Base-by-base conservation (phyloP, 805 yeast genomes). In the Lipomyces yamanashiensis region DNA sequence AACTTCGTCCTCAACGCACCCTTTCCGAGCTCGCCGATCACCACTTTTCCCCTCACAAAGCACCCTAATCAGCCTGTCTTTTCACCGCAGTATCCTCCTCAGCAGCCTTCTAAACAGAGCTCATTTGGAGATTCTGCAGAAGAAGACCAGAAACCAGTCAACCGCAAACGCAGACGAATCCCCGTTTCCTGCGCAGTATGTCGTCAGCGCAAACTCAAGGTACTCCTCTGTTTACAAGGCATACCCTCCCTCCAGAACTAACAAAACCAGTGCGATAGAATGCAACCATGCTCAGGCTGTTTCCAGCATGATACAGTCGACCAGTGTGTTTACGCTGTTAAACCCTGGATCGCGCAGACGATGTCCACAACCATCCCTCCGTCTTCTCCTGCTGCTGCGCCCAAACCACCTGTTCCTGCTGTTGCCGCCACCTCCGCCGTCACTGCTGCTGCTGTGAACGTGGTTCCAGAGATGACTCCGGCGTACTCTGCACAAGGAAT, bases 201-300 rank as follows among this genome's bases (percentile, higher is more conserved):
- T 53, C 69, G 70, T 34, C 69, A 66, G 63, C 68, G 70, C 34
- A 67, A 67, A 40, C 58, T 67, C 13, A 67, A 67, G 68, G 70
- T 66, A 43, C 8, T 44, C 34, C n/a, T 34, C 13, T 4, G 15
- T 13, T 17, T 17, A 36, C 28, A 33, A 15, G 19, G 2, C 6
- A 2, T 8, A 17, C 7, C 19, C 8, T 13, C 7, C 15, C 10
- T 10, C 3, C 1, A 12, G 37, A 17, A 1, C 15, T 15, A 13
- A 34, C 17, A 13, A 19, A 19, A n/a, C 3, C 12, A 66, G 70
- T 67, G 70, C 48, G 57, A 67, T 34, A 59, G 67, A 12, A 49
- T 45, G 63, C 65, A 56, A 19, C 70, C 70, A 7, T 67, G 70
- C 54, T 61, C 66, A 2, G 54, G 67, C 17, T 67, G 70, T 40